Evolutionary conservation across 73 alveolate species (phyloP).

Genomic region (Symbiodinium natans): DNA sequence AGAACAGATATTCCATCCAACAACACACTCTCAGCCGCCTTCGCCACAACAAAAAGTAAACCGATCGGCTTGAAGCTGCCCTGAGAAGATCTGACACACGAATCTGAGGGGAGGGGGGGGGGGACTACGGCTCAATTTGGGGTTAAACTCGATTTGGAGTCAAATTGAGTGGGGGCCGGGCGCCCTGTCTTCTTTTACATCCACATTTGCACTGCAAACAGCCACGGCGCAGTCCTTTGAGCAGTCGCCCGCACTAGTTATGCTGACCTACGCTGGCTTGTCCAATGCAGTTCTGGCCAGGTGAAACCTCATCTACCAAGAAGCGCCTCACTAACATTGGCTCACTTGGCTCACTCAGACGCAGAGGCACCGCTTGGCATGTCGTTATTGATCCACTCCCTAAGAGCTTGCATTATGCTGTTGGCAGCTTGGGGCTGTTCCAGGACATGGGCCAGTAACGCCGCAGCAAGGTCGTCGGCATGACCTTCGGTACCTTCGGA

Average conservation of each 20-base stretch:
- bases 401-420: background rate
- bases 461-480: slow-evolving; percentile 42
- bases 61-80: slow-evolving; percentile 87
- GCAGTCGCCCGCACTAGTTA: too few species aligned
- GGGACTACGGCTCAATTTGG: too few species aligned
- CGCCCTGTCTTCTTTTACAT: too few species aligned
- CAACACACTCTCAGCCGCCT: slow-evolving; percentile 18
- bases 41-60: slow-evolving; percentile 59
- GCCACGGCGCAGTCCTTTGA: too few species aligned
- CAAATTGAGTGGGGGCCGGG: too few species aligned
- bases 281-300: too few species aligned
- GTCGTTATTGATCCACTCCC: slow-evolving; percentile 60
- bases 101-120: too few species aligned
- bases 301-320: too few species aligned
- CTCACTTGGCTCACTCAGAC: slow-evolving; percentile 43
- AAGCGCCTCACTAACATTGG: too few species aligned
- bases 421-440: background rate
- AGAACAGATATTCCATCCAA: background rate
- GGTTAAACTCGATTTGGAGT: too few species aligned
- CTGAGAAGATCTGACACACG: slow-evolving; percentile 4
- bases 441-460: slow-evolving; percentile 18
- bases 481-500: background rate
- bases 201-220: too few species aligned
- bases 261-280: too few species aligned
- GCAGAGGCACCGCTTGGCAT: slow-evolving; percentile 48